Evolutionary conservation across 208 protist genomes (phyloP).

Genomic region (Leishmania major): DNA sequence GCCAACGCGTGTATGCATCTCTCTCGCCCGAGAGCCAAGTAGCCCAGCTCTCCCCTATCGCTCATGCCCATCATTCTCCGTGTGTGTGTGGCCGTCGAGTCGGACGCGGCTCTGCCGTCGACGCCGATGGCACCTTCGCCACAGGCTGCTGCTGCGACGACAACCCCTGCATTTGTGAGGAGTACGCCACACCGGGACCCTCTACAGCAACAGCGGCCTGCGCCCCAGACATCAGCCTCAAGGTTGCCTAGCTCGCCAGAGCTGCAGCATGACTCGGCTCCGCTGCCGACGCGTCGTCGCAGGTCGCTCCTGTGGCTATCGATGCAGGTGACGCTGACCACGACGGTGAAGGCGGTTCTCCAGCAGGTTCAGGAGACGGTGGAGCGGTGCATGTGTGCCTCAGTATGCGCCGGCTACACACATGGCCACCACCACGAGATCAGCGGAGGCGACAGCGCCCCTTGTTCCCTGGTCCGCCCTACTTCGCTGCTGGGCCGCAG

Average conservation of each 20-base stretch:
- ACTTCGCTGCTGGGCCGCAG: not conserved
- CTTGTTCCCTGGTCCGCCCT: not conserved
- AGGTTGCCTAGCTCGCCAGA: not conserved
- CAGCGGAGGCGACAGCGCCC: not conserved
- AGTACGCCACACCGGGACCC: too few relatives aligned
- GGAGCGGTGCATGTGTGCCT: slow-evolving; percentile 36
- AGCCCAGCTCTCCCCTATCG: not conserved
- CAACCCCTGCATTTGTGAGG: too few relatives aligned
- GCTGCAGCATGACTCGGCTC: not conserved
- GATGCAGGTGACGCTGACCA: slow-evolving; percentile 30
- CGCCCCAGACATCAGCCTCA: not conserved
- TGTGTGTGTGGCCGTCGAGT: slow-evolving; percentile 21
- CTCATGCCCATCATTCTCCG: slow-evolving; percentile 32
- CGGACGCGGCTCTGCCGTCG: not conserved
- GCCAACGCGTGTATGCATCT: not conserved
- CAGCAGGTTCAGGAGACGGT: slow-evolving; percentile 33
- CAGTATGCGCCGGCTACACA: slow-evolving; percentile 10
- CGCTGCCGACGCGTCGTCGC: not conserved
- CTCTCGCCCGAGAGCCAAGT: not conserved
- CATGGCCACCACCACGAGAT: not conserved
- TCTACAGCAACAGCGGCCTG: not conserved
- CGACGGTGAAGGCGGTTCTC: slow-evolving; percentile 36
- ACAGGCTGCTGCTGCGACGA: not conserved
- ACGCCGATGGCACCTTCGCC: not conserved
- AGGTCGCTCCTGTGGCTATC: slow-evolving; percentile 47